Evolutionary conservation across 306 rosid genomes (phyloP).

Genomic region (Lablab purpureus): DNA sequence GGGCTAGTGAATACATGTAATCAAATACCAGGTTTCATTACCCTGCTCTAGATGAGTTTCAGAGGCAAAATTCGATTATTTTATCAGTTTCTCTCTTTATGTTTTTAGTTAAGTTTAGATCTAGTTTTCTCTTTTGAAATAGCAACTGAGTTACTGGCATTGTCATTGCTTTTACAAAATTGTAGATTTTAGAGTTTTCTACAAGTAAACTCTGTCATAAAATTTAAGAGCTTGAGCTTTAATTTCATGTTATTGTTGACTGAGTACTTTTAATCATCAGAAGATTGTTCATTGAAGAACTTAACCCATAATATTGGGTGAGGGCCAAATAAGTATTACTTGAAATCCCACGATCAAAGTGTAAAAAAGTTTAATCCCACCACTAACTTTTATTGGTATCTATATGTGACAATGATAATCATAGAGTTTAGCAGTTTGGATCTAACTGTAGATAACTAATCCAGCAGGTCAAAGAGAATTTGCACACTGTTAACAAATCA

Average conservation of each 20-base stretch:
- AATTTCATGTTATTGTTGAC: not conserved
- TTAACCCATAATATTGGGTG: too few relatives aligned
- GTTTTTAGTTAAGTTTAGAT: not conserved
- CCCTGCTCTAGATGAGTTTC: constrained; percentile 18
- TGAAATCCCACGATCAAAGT: not conserved
- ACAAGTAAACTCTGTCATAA: not conserved
- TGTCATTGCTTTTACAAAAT: not conserved
- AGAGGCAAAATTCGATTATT: constrained; percentile 15
- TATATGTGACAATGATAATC: not conserved
- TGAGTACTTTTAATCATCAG: not conserved
- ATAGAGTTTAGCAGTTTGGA: not conserved
- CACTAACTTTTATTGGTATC: not conserved
- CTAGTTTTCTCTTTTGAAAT: not conserved
- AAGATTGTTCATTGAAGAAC: not conserved
- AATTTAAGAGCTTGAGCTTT: constrained; percentile 7
- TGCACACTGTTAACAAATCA: constrained; percentile 4
- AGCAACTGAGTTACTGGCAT: not conserved
- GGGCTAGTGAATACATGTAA: constrained; percentile 26
- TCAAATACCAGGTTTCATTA: constrained; percentile 13
- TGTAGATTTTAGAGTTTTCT: not conserved
- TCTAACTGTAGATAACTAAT: constrained; percentile 19
- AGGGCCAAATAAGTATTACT: too few relatives aligned
- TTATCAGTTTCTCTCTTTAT: not conserved
- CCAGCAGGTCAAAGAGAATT: constrained; percentile 12
- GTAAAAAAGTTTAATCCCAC: not conserved